These are phyloP conservation scores for Senna siamea DNA, from an alignment of 306 rosid species.

Conservation along the genomic window DNA sequence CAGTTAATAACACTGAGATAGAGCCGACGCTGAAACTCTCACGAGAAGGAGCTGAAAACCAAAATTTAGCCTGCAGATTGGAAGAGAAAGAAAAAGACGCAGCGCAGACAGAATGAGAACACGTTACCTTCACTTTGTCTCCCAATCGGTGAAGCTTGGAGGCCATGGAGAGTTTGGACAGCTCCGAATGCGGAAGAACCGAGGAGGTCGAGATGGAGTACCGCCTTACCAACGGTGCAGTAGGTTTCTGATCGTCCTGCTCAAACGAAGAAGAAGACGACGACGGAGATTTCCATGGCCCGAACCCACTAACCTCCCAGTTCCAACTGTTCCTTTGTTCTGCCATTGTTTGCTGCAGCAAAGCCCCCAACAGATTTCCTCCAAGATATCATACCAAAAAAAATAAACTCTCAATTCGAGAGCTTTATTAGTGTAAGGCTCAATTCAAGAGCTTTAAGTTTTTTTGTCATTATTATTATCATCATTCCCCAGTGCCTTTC, in stretches of 20 bases:
- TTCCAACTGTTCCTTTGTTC: constrained; percentile 90
- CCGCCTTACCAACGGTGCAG: constrained; percentile 63
- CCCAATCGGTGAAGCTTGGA: constrained; percentile 70
- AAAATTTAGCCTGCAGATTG: neutral
- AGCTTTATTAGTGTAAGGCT: neutral
- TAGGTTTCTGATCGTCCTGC: constrained; percentile 59
- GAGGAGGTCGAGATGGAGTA: constrained; percentile 79
- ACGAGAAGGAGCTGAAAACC: constrained; percentile 10
- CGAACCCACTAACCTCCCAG: constrained; percentile 97
- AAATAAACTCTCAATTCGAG: too few relatives aligned
- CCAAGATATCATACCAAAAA: too few relatives aligned
- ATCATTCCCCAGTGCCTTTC: neutral
- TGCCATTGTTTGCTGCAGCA: constrained; percentile 52
- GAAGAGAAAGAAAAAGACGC: constrained; percentile 23
- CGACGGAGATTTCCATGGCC: constrained; percentile 71
- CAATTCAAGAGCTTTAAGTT: constrained; percentile 25
- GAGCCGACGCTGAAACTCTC: constrained; percentile 14
- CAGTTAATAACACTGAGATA: neutral
- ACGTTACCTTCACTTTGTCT: constrained; percentile 79
- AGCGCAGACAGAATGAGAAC: constrained; percentile 28
- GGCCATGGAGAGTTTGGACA: constrained; percentile 50
- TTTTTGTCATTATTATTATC: constrained; percentile 17
- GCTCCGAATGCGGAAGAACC: constrained; percentile 59
- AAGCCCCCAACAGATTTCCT: constrained; percentile 42
- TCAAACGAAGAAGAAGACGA: constrained; percentile 48